phyloP scores from a whole-genome alignment of 805 yeast species.

The Hanseniaspora nectarophila region DNA sequence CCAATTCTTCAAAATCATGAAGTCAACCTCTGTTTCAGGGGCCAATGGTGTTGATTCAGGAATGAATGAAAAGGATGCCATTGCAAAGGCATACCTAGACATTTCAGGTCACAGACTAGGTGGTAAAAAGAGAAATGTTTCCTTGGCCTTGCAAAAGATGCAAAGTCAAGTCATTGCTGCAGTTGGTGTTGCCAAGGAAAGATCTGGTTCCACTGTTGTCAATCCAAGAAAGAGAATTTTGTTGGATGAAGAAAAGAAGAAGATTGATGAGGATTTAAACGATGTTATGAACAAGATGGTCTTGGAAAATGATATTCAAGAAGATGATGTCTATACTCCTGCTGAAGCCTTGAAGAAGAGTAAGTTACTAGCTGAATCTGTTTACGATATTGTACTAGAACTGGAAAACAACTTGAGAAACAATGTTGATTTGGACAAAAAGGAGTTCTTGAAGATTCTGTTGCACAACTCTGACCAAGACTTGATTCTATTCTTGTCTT shows the following conservation, averaged over 20 bases:
- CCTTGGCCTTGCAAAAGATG: constrained; percentile 89
- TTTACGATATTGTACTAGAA: constrained; percentile 63
- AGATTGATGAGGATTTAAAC: constrained; percentile 25
- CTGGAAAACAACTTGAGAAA: constrained; percentile 67
- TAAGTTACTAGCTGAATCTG: constrained; percentile 38
- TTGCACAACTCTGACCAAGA: constrained; percentile 66
- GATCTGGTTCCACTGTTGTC: constrained; percentile 77
- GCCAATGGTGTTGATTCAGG: constrained; percentile 20
- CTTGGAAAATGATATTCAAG: not conserved
- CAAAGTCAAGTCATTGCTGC: constrained; percentile 96
- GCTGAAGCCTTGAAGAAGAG: constrained; percentile 6
- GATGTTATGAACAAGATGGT: constrained; percentile 17
- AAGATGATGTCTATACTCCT: not conserved
- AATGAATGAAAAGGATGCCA: constrained; percentile 51
- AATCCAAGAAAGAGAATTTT: constrained; percentile 76
- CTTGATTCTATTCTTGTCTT: constrained; percentile 38
- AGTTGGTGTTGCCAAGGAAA: constrained; percentile 85
- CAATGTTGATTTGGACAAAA: constrained; percentile 35
- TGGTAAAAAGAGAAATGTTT: constrained; percentile 72
- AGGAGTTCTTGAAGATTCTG: constrained; percentile 31
- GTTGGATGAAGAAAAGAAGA: constrained; percentile 24
- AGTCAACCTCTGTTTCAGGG: constrained; percentile 21
- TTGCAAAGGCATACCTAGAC: constrained; percentile 84
- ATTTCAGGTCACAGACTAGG: constrained; percentile 86
- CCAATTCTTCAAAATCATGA: constrained; percentile 75